Percentiles rank a stretch among this genome's conserved stretches.
These are phyloP conservation scores for Fusarium subtropicale DNA, from an alignment of 2,329 filamentous ascomycete genomes.

Conservation along the genomic window DNA sequence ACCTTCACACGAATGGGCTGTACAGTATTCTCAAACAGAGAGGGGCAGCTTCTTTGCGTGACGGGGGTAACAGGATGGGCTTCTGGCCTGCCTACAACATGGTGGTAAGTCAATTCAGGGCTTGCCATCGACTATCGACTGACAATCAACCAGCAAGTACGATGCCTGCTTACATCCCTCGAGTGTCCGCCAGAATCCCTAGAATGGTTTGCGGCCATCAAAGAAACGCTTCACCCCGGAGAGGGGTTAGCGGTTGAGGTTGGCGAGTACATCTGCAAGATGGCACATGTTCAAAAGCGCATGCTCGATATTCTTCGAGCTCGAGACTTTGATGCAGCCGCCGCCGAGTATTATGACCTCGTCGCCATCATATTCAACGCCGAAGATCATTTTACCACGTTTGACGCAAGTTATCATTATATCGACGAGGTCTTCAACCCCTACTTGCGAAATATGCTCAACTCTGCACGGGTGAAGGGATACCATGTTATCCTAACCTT, in stretches of 20 bases:
- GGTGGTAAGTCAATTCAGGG: slow-evolving; percentile 48
- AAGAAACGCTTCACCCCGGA: slow-evolving; percentile 37
- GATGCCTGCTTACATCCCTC: slow-evolving; percentile 49
- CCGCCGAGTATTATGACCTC: slow-evolving; percentile 46
- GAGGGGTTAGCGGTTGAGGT: slow-evolving; percentile 49
- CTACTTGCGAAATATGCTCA: slow-evolving; percentile 52
- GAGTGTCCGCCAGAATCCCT: slow-evolving; percentile 53
- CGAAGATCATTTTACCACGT: slow-evolving; percentile 38
- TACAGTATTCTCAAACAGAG: slow-evolving; percentile 54
- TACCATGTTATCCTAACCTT: slow-evolving; percentile 51
- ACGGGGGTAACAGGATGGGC: slow-evolving; percentile 43
- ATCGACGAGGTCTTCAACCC: slow-evolving; percentile 36
- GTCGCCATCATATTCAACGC: slow-evolving; percentile 45
- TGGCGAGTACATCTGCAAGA: slow-evolving; percentile 45
- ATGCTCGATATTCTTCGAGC: slow-evolving; percentile 46
- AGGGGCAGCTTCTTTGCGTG: slow-evolving; percentile 46
- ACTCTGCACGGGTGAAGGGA: slow-evolving; percentile 51
- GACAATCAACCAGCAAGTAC: slow-evolving; percentile 52
- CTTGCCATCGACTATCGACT: slow-evolving; percentile 1
- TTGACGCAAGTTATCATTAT: slow-evolving; percentile 20
- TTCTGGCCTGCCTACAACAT: slow-evolving; percentile 57
- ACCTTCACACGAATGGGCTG: slow-evolving; percentile 53
- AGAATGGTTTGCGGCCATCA: slow-evolving; percentile 52
- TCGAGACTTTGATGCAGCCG: slow-evolving; percentile 47
- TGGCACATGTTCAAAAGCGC: slow-evolving; percentile 46